Base-by-base conservation (phyloP, 139 green algal species). In the Marvania coccoides region DNA sequence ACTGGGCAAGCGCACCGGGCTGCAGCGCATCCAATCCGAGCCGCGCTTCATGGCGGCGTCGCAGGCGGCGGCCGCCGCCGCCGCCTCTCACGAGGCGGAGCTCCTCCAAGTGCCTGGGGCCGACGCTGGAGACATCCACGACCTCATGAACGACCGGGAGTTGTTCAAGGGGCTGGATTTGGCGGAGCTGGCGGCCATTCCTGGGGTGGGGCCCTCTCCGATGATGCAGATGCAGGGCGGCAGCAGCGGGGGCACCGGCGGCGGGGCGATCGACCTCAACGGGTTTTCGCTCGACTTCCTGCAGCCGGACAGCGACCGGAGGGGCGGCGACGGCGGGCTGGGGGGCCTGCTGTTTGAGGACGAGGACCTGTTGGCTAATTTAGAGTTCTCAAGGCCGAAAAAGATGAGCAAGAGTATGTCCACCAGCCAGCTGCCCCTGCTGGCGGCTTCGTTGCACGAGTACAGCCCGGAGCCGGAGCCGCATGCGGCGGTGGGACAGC, bases 381-480 rank as follows among this genome's bases (percentile, higher is more conserved):
- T 77, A 38, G 71, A 78, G 71, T 67, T 47, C 23, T 34, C 38
- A 0, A 66, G 71, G 9, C 71, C 71, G 12, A 33, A 46, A n/a
- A 78, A 78, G 51, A 66, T 78, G 19, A 53, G 33, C 46, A 73
- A 73, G 57, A 63, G 37, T 33, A 69, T 74, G 57, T 67, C 47
- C 5, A 63, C 59, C 29, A 46, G 15, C 15, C 38, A 74, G 30
- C 58, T 78, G 34, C 53, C 71, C 10, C 35, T 31, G 8, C 26
- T 29, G 19, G 35, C 24, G 51, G 12, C 24, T 31, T 14, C 42
- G 33, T 26, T 28, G 28, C 23, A 10, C 56, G 46, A 31, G 33
- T 12, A 53, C 59, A 33, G 23, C 60, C 57, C 29, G 47, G 29
- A 57, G 28, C 12, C 57, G 58, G 40, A 53, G 47, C 15, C 28